Percentiles rank a stretch among this genome's conserved stretches.
Conservation (phyloP, 1,284 basidiomycete species). For the Rugosomyces carneus region DNA sequence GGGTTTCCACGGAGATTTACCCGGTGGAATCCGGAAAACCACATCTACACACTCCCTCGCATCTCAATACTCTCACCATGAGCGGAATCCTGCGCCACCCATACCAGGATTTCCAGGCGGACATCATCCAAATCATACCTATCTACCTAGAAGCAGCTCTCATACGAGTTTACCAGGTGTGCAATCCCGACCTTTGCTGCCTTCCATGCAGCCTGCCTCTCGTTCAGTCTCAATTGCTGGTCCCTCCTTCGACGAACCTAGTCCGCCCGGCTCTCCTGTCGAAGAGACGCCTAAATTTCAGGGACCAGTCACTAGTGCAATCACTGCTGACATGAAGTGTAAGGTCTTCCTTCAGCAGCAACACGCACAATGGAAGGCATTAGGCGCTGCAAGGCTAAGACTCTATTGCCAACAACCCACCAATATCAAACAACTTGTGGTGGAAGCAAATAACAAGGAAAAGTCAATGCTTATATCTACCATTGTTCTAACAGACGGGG, state of each 20-base stretch:
- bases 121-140: conserved; percentile 29
- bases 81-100: conserved; percentile 38
- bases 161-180: conserved; percentile 37
- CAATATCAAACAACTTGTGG: conserved; percentile 93
- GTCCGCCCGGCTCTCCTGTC: conserved; percentile 73
- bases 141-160: conserved; percentile 30
- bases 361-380: conserved; percentile 94
- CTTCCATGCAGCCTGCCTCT: conserved; percentile 52
- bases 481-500: conserved; percentile 92
- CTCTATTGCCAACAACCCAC: conserved; percentile 81
- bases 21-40: conserved; percentile 46
- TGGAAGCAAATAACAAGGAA: conserved; percentile 80
- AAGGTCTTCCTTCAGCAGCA: conserved; percentile 96
- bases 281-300: conserved; percentile 45
- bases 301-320: conserved; percentile 67
- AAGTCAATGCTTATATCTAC: conserved; percentile 86
- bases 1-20: conserved; percentile 34
- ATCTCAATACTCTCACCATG: conserved; percentile 44
- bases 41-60: conserved; percentile 57
- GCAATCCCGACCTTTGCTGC: conserved; percentile 51
- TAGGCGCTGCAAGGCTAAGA: conserved; percentile 85
- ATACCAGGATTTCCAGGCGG: conserved; percentile 40
- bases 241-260: conserved; percentile 58
- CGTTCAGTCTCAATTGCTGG: conserved; percentile 45
- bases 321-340: conserved; percentile 96